These are phyloP conservation scores for Dalechampia spathulata DNA, from an alignment of 441 rosid species.

Conservation along the genomic window DNA sequence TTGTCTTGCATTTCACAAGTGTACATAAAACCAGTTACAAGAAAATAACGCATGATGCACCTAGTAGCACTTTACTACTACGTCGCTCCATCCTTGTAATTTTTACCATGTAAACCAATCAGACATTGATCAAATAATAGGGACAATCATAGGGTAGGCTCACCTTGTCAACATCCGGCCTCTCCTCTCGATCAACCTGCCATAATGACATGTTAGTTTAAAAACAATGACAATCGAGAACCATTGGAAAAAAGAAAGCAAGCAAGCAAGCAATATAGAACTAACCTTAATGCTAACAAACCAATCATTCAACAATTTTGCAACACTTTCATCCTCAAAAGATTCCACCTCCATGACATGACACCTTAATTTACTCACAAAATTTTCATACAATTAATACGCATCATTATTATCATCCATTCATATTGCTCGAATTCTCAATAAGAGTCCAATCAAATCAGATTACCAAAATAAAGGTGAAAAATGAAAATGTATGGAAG, in stretches of 20 bases:
- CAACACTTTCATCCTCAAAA: conserved; percentile 76
- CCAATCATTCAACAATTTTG: conserved; percentile 69
- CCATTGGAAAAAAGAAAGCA: not conserved
- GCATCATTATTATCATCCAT: not conserved
- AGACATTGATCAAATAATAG: not conserved
- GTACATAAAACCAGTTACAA: too few species aligned
- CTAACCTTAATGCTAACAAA: conserved; percentile 90
- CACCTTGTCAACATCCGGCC: conserved; percentile 98
- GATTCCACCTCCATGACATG: conserved; percentile 99
- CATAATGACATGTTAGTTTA: conserved; percentile 19
- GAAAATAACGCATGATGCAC: too few species aligned
- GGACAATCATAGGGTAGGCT: not conserved
- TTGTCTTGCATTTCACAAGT: not conserved
- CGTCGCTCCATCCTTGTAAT: too few species aligned
- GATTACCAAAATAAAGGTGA: conserved; percentile 1
- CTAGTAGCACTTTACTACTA: too few species aligned
- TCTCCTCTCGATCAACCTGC: conserved; percentile 95
- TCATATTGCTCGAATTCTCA: too few species aligned
- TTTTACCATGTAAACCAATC: too few species aligned
- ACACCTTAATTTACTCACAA: conserved; percentile 44
- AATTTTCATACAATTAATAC: not conserved
- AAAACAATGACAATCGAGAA: conserved; percentile 2
- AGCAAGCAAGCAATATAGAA: not conserved
- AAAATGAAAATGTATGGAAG: too few species aligned
- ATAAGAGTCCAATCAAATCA: too few species aligned